Percentiles rank a stretch among this genome's conserved stretches.
These are phyloP conservation scores for Wickerhamiella pararugosa DNA, from an alignment of 1,139 yeast genomes.

Conservation along the genomic window DNA sequence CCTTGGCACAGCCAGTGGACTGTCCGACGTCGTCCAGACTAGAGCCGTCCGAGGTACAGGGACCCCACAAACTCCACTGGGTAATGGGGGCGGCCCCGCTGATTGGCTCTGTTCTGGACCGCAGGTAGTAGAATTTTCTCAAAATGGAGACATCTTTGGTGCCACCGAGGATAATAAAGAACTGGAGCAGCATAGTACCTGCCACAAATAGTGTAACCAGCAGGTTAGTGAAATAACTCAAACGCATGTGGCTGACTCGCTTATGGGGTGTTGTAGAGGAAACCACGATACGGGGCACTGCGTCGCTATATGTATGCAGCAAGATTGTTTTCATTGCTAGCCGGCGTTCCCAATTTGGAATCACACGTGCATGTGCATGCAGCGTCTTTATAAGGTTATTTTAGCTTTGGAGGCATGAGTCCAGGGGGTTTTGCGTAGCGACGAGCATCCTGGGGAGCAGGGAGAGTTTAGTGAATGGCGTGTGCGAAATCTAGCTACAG, in stretches of 20 bases:
- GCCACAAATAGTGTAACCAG: slow-evolving; percentile 20
- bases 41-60: slow-evolving; percentile 32
- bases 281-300: no score
- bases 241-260: slow-evolving; percentile 1
- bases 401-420: no score
- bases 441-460: no score
- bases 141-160: slow-evolving; percentile 33
- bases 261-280: no score
- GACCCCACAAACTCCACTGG: slow-evolving; percentile 61
- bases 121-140: slow-evolving; percentile 50
- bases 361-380: no score
- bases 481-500: no score
- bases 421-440: no score
- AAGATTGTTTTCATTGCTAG: no score
- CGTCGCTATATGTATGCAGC: no score
- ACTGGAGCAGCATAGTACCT: slow-evolving; percentile 38
- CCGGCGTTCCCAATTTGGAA: no score
- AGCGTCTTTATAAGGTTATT: no score
- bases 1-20: slow-evolving; percentile 32
- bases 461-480: no score
- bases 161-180: slow-evolving; percentile 54
- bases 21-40: slow-evolving; percentile 27
- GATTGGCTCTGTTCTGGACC: slow-evolving; percentile 49
- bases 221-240: slow-evolving; percentile 1
- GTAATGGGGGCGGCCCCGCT: slow-evolving; percentile 27